These are phyloP conservation scores for Myxozyma mucilagina DNA, from an alignment of 805 yeast species.

Conservation along the genomic window DNA sequence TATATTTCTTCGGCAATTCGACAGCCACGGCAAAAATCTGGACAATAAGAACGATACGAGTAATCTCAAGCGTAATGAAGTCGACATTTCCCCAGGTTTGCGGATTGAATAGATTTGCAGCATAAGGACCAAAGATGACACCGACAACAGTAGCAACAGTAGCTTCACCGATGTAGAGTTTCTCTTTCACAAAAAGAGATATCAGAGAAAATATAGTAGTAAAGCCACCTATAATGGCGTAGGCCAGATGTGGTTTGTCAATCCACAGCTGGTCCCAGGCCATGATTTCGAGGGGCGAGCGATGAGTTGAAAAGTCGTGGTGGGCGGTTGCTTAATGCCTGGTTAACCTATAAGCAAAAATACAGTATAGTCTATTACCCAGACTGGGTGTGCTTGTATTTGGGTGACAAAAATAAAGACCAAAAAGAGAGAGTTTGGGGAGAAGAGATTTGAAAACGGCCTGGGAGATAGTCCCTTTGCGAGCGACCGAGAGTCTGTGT, in stretches of 20 bases:
- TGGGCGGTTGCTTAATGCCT: background rate
- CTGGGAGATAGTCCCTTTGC: no score
- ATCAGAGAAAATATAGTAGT: conserved; percentile 76
- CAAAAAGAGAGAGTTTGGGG: no score
- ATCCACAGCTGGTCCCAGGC: conserved; percentile 43
- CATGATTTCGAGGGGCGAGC: conserved; percentile 27
- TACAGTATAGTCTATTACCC: no score
- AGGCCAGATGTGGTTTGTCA: conserved; percentile 77
- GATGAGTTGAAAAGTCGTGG: background rate
- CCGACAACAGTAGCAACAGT: conserved; percentile 86
- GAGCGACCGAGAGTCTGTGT: no score
- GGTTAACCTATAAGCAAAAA: no score
- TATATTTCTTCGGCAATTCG: conserved; percentile 85
- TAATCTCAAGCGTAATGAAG: conserved; percentile 75
- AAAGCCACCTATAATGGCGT: conserved; percentile 83
- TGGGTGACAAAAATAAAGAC: no score
- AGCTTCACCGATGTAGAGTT: conserved; percentile 86
- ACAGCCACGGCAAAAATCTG: conserved; percentile 95
- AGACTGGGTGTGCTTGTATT: no score
- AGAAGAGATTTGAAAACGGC: no score
- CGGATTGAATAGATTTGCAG: conserved; percentile 81
- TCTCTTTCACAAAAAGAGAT: conserved; percentile 80
- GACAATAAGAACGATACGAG: conserved; percentile 77
- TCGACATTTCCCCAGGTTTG: conserved; percentile 83
- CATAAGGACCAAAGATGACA: conserved; percentile 83